These are phyloP conservation scores for Candida pini DNA, from an alignment of 805 yeast genomes.

Conservation along the genomic window DNA sequence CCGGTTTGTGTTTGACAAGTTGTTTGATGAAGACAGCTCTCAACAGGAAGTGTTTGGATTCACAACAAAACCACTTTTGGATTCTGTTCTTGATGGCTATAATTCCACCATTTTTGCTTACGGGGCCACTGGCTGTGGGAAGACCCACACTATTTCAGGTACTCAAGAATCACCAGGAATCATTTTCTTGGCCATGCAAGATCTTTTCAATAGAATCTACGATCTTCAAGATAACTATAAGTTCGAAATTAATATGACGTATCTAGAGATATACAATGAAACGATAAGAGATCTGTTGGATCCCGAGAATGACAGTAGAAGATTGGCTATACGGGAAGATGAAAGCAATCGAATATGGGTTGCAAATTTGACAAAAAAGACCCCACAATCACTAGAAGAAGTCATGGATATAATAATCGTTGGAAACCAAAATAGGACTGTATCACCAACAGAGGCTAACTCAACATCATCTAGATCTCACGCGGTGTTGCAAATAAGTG, in stretches of 20 bases:
- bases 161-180: conserved; percentile 70
- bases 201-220: conserved; percentile 60
- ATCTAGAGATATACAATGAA: conserved; percentile 88
- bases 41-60: conserved; percentile 63
- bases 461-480: conserved; percentile 89
- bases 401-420: conserved; percentile 70
- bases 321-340: conserved; percentile 65
- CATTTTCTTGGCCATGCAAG: conserved; percentile 71
- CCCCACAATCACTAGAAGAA: conserved; percentile 58
- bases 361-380: conserved; percentile 60
- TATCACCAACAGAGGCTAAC: conserved; percentile 88
- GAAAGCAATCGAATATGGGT: conserved; percentile 60
- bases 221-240: conserved; percentile 45
- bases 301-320: conserved; percentile 37
- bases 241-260: conserved; percentile 62
- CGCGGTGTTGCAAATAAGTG: conserved; percentile 81
- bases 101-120: conserved; percentile 93
- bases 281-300: conserved; percentile 72
- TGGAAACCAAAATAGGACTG: conserved; percentile 75
- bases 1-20: conserved; percentile 72
- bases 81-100: conserved; percentile 73
- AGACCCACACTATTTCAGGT: conserved; percentile 86
- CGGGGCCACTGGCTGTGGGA: conserved; percentile 99
- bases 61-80: conserved; percentile 70
- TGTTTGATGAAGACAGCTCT: conserved; percentile 60